A percentile compares a stretch with the other conserved stretches of the same genome.
Evolutionary conservation across 495 filamentous ascomycete genomes (phyloP).

Genomic region (Neurospora sp.): DNA sequence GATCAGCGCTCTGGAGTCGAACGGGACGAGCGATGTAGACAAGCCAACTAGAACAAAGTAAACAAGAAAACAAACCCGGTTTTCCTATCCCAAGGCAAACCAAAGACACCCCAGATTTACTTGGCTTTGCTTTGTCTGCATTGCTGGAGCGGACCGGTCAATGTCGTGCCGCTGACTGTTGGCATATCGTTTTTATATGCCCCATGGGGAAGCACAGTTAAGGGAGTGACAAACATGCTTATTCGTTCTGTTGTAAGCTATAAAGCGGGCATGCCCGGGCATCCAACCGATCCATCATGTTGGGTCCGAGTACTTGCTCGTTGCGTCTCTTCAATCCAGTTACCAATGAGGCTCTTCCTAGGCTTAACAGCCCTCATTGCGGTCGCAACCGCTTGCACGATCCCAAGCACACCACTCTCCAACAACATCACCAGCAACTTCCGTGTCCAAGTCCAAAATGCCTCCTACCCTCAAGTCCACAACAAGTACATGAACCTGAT

Average conservation of each 20-base stretch:
- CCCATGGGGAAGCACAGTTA: not conserved
- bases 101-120: not conserved
- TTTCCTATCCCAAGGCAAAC: not conserved
- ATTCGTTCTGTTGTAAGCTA: not conserved
- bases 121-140: not conserved
- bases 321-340: not conserved
- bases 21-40: not conserved
- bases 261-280: not conserved
- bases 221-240: not conserved
- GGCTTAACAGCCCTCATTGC: constrained; percentile 14
- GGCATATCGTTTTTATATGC: not conserved
- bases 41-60: not conserved
- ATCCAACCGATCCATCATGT: not conserved
- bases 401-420: constrained; percentile 23
- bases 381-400: constrained; percentile 25
- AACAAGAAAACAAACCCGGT: not conserved
- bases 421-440: constrained; percentile 35
- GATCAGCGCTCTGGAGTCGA: not conserved
- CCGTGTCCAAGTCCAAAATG: constrained; percentile 39
- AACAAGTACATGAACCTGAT: constrained; percentile 41
- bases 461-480: constrained; percentile 37
- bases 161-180: not conserved
- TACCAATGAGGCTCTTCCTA: not conserved
- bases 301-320: not conserved
- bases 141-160: not conserved